Conservation (phyloP, 129 eudicot species). For the Solidago caesia region DNA sequence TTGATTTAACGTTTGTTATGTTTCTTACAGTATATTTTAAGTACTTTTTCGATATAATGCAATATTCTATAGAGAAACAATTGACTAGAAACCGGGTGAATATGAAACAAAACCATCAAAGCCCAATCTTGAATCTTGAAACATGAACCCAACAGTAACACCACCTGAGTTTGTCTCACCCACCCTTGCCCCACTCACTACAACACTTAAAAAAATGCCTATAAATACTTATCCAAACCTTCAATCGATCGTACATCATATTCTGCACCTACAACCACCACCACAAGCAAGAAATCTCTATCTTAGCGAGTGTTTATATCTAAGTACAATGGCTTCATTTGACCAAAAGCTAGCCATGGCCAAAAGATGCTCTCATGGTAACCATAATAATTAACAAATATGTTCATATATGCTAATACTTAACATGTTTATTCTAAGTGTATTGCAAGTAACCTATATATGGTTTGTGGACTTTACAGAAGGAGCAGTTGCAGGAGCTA, state of each 20-base stretch:
- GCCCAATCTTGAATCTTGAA: not conserved
- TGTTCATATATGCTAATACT: not conserved
- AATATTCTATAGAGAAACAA: conserved; percentile 3
- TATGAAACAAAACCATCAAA: conserved; percentile 54
- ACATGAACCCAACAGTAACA: conserved; percentile 20
- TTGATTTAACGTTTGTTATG: too few relatives aligned
- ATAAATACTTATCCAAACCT: conserved; percentile 37
- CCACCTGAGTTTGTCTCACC: conserved; percentile 23
- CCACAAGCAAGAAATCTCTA: not conserved
- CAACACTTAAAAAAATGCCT: conserved; percentile 2
- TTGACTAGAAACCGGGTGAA: conserved; percentile 28
- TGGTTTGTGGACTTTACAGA: conserved; percentile 39
- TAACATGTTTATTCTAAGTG: not conserved
- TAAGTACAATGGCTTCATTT: conserved; percentile 41
- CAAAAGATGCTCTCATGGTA: conserved; percentile 85
- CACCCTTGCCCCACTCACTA: not conserved
- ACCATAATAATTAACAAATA: not conserved
- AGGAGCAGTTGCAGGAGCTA: conserved; percentile 92
- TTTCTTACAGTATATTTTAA: too few relatives aligned
- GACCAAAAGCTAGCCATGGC: conserved; percentile 84
- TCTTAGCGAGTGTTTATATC: not conserved
- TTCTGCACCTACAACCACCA: not conserved
- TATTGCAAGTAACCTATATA: not conserved
- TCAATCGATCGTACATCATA: not conserved
- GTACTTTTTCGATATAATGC: too few relatives aligned